phyloP scores from a whole-genome alignment of 345 rosid genomes.

The Eucalyptus shirleyi region DNA sequence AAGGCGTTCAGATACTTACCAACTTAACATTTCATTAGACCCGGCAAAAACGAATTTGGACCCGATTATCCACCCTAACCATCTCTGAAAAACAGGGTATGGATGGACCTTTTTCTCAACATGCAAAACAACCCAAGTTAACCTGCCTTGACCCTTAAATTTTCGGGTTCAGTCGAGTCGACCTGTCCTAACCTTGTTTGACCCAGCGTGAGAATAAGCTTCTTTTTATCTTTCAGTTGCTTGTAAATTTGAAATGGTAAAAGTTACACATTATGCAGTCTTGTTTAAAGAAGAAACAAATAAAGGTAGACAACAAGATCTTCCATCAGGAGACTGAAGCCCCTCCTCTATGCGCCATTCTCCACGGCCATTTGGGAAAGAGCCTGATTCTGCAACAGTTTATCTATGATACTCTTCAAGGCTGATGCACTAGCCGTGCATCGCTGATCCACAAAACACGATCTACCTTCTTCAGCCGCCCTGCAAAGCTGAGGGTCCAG shows the following conservation, averaged over 20 bases:
- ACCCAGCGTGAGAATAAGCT: not conserved
- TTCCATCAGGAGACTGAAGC: not conserved
- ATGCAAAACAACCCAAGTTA: not conserved
- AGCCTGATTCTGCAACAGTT: constrained; percentile 18
- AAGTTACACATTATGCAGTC: too few species aligned
- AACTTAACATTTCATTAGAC: not conserved
- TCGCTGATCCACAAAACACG: constrained; percentile 62
- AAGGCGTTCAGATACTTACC: not conserved
- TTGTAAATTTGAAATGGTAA: not conserved
- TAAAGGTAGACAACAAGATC: not conserved
- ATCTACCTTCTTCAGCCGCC: constrained; percentile 85
- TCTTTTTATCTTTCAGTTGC: not conserved
- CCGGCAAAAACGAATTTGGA: not conserved
- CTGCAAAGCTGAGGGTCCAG: constrained; percentile 79
- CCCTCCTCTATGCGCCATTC: not conserved
- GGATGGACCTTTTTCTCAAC: not conserved
- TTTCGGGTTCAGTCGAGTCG: too few species aligned
- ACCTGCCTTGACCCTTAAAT: too few species aligned
- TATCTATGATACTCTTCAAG: constrained; percentile 47
- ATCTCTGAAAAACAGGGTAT: not conserved
- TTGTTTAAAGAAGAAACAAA: not conserved
- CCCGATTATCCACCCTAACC: not conserved
- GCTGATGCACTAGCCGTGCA: constrained; percentile 62
- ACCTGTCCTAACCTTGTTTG: not conserved
- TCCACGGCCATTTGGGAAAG: constrained; percentile 1